A percentile compares a stretch with the other conserved stretches of the same genome.
Conservation (phyloP, 2,329 filamentous ascomycete genomes). For the Ustulina deusta region DNA sequence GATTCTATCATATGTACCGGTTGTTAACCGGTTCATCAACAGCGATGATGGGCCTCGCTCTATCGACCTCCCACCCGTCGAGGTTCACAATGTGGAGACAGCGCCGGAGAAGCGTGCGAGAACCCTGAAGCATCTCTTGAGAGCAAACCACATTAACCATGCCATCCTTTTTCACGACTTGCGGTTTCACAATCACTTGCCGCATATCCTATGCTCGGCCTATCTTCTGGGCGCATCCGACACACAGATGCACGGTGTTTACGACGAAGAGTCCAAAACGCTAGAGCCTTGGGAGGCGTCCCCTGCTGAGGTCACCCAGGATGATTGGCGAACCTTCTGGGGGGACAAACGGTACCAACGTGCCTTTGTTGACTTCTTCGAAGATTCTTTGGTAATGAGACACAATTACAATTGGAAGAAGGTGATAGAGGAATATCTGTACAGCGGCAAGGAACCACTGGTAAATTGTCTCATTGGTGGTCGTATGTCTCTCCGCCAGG, state of each 20-base stretch:
- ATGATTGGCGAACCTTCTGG: slow-evolving; percentile 89
- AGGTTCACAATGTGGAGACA: slow-evolving; percentile 83
- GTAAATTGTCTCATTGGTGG: slow-evolving; percentile 84
- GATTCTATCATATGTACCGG: slow-evolving; percentile 58
- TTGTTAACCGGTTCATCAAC: slow-evolving; percentile 55
- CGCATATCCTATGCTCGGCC: slow-evolving; percentile 85
- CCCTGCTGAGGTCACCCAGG: slow-evolving; percentile 82
- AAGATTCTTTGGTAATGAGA: slow-evolving; percentile 82
- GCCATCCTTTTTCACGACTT: slow-evolving; percentile 82
- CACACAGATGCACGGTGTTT: slow-evolving; percentile 81
- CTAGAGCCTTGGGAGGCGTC: slow-evolving; percentile 87
- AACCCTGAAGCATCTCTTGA: slow-evolving; percentile 89
- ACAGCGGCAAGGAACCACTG: slow-evolving; percentile 78
- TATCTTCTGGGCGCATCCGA: slow-evolving; percentile 84
- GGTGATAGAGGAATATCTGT: slow-evolving; percentile 81
- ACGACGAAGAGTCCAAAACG: slow-evolving; percentile 77
- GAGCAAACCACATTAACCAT: slow-evolving; percentile 91
- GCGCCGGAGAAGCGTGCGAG: slow-evolving; percentile 81
- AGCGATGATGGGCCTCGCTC: slow-evolving; percentile 48
- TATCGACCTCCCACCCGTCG: slow-evolving; percentile 73
- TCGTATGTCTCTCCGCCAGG: slow-evolving; percentile 64
- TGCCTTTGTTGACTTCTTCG: slow-evolving; percentile 94
- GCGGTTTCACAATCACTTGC: slow-evolving; percentile 83
- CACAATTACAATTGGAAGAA: slow-evolving; percentile 86
- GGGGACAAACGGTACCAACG: slow-evolving; percentile 86